Base-by-base conservation (phyloP, 306 rosid species). In the Betula pendula region DNA sequence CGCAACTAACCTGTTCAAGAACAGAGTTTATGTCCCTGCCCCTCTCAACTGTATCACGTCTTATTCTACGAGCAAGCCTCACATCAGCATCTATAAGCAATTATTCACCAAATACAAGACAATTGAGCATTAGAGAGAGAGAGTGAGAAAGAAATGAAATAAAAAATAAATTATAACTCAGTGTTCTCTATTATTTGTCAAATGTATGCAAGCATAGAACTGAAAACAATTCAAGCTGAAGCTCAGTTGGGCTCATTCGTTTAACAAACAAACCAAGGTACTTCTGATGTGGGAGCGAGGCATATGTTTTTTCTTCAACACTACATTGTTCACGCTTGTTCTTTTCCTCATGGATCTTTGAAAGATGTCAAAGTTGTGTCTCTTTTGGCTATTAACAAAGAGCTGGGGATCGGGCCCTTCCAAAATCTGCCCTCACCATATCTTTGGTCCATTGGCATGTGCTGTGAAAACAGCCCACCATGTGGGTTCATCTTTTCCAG, bases 1-100 rank as follows among this genome's bases (percentile, higher is more conserved):
- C 62, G 4, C 58, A 20, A 29, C 76, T 72, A 82, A 90, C 99
- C 89, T 88, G 93, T 77, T 95, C 99, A 85, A 95, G 97, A 85
- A 95, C 99, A 80, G 97, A 92, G 83, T 88, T 85, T 82, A 95
- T 81, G 81, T 92, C 97, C 77, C 99, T 88, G 52, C 97, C 99
- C 86, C 99, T 88, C 84, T 95, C 96, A 80, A 95, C 99, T 0
- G 92, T 95, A 85, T 95, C 99, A 58, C 99, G 97, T 80, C 97
- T 88, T 77, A 95, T 92, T 87, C 99, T 90, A 72, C 99, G 97
- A 81, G 99, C 97, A 82, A 95, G 99, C 82, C 99, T 92, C 82
- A 95, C 97, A 89, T 95, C 99, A 85, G 99, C 94, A 90, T 92
- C 99, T 92, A 80, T 72, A 63, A 55, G 74, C 70, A 86, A 80